phyloP scores from a whole-genome alignment of 1,284 basidiomycete genomes.

The Earliella scabrosa region DNA sequence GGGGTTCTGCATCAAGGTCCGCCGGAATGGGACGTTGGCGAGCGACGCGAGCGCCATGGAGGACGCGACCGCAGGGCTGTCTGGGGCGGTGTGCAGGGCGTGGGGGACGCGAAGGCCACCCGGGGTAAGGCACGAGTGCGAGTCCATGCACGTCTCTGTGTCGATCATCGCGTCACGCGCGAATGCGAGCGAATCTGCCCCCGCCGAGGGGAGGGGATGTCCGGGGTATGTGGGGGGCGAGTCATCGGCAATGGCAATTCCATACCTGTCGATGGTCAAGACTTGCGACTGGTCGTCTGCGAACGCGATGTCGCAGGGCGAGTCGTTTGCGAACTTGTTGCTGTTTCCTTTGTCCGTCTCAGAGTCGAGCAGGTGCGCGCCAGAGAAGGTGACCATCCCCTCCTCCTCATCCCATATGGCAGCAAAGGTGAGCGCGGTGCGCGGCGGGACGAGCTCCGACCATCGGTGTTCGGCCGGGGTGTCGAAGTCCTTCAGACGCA shows the following conservation, averaged over 20 bases:
- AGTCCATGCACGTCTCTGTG: constrained; percentile 33
- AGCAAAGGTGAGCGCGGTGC: constrained; percentile 58
- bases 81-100: constrained; percentile 21
- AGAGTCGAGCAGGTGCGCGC: constrained; percentile 47
- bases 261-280: constrained; percentile 40
- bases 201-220: constrained; percentile 13
- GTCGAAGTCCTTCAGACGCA: constrained; percentile 24
- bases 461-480: constrained; percentile 42
- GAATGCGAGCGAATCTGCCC: constrained; percentile 27
- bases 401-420: constrained; percentile 62
- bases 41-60: constrained; percentile 29
- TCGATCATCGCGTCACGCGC: constrained; percentile 33
- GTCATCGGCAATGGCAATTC: constrained; percentile 4
- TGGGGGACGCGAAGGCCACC: constrained; percentile 22
- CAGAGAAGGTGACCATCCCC: constrained; percentile 60
- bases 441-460: constrained; percentile 60
- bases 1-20: constrained; percentile 16
- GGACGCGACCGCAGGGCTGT: constrained; percentile 29
- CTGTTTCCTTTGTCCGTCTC: constrained; percentile 29
- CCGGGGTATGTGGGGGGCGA: constrained; percentile 16
- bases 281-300: constrained; percentile 43
- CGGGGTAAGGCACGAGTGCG: constrained; percentile 32
- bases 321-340: constrained; percentile 29
- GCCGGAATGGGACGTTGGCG: constrained; percentile 17
- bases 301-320: constrained; percentile 26